A percentile compares a stretch with the other conserved stretches of the same genome.
Evolutionary conservation across 352 stramenopile genomes (phyloP).

Genomic region (Pythium biforme): DNA sequence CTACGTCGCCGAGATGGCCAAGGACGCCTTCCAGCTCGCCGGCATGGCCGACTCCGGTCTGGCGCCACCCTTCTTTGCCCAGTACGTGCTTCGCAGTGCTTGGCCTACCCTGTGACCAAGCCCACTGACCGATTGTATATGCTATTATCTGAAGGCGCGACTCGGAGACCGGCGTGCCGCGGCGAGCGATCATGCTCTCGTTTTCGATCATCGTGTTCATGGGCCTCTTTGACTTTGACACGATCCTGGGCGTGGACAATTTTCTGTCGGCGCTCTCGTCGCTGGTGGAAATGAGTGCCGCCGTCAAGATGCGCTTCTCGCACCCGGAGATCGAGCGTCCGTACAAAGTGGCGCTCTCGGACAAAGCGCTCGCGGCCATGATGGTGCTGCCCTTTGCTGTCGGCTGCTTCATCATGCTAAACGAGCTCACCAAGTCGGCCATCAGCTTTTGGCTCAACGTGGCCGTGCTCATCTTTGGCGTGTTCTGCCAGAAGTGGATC

Average conservation of each 20-base stretch:
- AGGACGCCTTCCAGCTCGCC: slow-evolving; percentile 90
- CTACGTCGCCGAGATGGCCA: slow-evolving; percentile 94
- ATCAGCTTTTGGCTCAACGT: slow-evolving; percentile 67
- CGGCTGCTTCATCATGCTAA: slow-evolving; percentile 59
- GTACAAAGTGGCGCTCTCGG: slow-evolving; percentile 73
- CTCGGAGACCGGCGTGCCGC: slow-evolving; percentile 55
- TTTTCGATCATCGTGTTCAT: slow-evolving; percentile 88
- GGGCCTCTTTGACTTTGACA: slow-evolving; percentile 85
- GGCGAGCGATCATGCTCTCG: slow-evolving; percentile 78
- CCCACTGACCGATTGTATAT: slow-evolving; percentile 76
- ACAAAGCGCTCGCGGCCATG: slow-evolving; percentile 46
- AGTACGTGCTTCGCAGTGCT: slow-evolving; percentile 61
- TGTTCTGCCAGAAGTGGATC: slow-evolving; percentile 63
- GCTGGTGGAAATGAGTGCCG: slow-evolving; percentile 90
- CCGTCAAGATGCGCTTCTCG: slow-evolving; percentile 86
- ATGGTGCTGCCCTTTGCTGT: slow-evolving; percentile 62
- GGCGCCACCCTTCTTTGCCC: slow-evolving; percentile 82
- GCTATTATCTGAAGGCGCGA: no score
- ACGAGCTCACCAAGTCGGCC: slow-evolving; percentile 68
- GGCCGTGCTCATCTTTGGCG: slow-evolving; percentile 42
- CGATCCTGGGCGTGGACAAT: slow-evolving; percentile 91
- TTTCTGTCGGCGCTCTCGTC: slow-evolving; percentile 90
- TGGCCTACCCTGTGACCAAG: no score
- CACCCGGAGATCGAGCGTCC: slow-evolving; percentile 68
- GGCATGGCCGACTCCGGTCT: slow-evolving; percentile 88